A percentile compares a stretch with the other conserved stretches of the same genome.
These are phyloP conservation scores for Lachnellula cervina DNA, from an alignment of 2,329 filamentous ascomycete species.

Conservation along the genomic window DNA sequence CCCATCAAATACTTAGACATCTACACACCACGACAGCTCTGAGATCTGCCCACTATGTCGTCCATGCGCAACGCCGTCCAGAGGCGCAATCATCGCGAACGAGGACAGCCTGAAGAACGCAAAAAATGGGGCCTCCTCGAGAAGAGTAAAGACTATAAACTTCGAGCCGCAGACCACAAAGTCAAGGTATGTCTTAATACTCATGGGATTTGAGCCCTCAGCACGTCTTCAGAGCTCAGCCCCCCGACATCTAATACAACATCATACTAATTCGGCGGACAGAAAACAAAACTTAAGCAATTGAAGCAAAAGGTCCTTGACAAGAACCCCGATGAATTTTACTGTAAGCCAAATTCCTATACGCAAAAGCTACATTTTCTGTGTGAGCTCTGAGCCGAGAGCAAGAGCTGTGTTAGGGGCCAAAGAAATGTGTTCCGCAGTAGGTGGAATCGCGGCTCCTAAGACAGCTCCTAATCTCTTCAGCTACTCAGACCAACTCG, in stretches of 20 bases:
- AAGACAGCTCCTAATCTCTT: too few species aligned
- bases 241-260: too few species aligned
- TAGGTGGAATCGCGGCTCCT: too few species aligned
- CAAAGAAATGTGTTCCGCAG: too few species aligned
- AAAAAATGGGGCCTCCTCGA: constrained; percentile 86
- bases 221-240: too few species aligned
- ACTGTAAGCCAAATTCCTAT: constrained; percentile 34
- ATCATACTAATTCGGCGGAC: too few species aligned
- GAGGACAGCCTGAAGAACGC: constrained; percentile 79
- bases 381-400: too few species aligned
- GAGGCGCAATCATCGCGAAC: constrained; percentile 82
- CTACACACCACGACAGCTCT: neutral
- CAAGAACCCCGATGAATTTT: constrained; percentile 69
- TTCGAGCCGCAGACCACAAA: constrained; percentile 61
- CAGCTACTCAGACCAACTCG: too few species aligned
- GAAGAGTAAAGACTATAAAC: constrained; percentile 81
- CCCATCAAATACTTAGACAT: neutral
- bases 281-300: constrained; percentile 51
- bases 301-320: constrained; percentile 58
- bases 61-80: constrained; percentile 63
- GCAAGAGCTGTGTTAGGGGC: too few species aligned
- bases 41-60: constrained; percentile 40
- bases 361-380: too few species aligned
- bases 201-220: too few species aligned
- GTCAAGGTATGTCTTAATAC: constrained; percentile 40